phyloP scores from a whole-genome alignment of 495 filamentous ascomycete genomes.

The Cairneyella variabilis region DNA sequence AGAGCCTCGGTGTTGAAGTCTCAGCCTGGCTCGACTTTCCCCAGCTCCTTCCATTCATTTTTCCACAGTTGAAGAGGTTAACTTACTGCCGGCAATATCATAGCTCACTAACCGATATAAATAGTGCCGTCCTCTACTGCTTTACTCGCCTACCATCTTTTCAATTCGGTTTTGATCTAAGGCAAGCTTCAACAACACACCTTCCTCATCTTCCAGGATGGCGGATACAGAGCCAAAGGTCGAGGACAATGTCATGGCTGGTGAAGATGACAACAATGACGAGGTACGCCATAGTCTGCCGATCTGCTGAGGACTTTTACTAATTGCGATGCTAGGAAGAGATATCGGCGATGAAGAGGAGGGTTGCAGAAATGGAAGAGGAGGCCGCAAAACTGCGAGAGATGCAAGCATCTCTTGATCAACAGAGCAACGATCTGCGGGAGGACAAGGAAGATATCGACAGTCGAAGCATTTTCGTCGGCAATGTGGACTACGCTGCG shows the following conservation, averaged over 20 bases:
- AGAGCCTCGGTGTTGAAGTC: too few species aligned
- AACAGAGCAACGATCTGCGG: slow-evolving; percentile 72
- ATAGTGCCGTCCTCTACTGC: too few species aligned
- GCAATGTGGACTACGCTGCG: slow-evolving; percentile 97
- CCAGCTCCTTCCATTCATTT: too few species aligned
- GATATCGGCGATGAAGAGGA: slow-evolving; percentile 95
- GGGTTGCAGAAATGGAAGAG: slow-evolving; percentile 98
- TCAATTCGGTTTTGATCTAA: too few species aligned
- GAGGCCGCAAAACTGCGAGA: slow-evolving; percentile 94
- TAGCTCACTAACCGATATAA: too few species aligned
- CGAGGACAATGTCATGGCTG: slow-evolving; percentile 18
- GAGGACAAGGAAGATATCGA: slow-evolving; percentile 98
- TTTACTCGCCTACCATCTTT: background rate
- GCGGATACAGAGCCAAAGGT: slow-evolving; percentile 22
- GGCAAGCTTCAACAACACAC: slow-evolving; percentile 5
- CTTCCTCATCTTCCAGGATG: slow-evolving; percentile 12
- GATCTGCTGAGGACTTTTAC: background rate
- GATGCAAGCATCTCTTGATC: slow-evolving; percentile 89
- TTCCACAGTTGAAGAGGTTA: too few species aligned
- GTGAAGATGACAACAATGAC: slow-evolving; percentile 23
- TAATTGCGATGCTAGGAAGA: slow-evolving; percentile 59
- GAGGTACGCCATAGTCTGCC: slow-evolving; percentile 20
- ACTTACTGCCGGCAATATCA: too few species aligned
- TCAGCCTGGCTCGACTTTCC: too few species aligned
- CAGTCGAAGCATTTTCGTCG: slow-evolving; percentile 93